phyloP scores from a whole-genome alignment of 2,329 filamentous ascomycete species.

The Aspergillus sp. region DNA sequence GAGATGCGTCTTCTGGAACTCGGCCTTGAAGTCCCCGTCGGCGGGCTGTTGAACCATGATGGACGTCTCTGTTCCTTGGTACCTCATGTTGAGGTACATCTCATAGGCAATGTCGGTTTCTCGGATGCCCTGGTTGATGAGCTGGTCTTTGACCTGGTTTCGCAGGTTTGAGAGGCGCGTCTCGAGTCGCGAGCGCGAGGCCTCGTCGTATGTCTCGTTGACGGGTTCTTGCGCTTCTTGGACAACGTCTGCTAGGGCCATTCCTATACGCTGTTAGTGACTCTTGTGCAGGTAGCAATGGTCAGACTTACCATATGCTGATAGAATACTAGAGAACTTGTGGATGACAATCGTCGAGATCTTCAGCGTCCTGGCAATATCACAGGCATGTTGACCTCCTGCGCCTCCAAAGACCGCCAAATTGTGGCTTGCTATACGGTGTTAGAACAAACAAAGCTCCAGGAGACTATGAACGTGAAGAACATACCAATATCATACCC shows the following conservation, averaged over 20 bases:
- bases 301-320: conserved; percentile 69
- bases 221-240: conserved; percentile 74
- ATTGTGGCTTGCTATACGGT: conserved; percentile 67
- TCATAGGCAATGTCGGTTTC: conserved; percentile 40
- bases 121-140: conserved; percentile 31
- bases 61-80: conserved; percentile 56
- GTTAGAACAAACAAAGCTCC: background rate
- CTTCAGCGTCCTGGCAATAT: conserved; percentile 82
- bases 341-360: conserved; percentile 87
- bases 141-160: conserved; percentile 77
- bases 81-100: conserved; percentile 54
- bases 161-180: conserved; percentile 47
- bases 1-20: conserved; percentile 83
- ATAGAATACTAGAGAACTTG: conserved; percentile 87
- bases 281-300: background rate
- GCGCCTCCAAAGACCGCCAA: conserved; percentile 91
- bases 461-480: background rate
- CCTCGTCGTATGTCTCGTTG: conserved; percentile 2
- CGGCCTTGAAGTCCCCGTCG: conserved; percentile 78
- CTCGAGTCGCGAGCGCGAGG: conserved; percentile 54
- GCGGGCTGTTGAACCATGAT: conserved; percentile 62
- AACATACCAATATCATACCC: conserved; percentile 75
- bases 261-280: conserved; percentile 38
- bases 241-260: conserved; percentile 90
- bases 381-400: conserved; percentile 89